These are phyloP conservation scores for Sistotremastrum niveocremeum DNA, from an alignment of 768 basidiomycete genomes.

Conservation along the genomic window DNA sequence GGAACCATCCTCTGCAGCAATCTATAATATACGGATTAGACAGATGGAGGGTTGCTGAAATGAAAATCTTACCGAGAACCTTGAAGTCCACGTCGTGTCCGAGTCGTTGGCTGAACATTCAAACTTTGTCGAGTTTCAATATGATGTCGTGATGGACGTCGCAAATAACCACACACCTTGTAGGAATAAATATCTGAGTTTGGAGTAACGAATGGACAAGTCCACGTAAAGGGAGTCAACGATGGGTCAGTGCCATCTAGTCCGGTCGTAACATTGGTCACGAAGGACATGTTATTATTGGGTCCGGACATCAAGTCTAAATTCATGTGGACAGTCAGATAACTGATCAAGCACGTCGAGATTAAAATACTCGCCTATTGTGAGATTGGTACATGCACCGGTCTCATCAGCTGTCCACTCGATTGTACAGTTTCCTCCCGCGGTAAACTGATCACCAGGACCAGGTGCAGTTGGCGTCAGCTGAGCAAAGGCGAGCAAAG, in stretches of 20 bases:
- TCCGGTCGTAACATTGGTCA: conserved; percentile 15
- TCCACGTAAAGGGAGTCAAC: conserved; percentile 22
- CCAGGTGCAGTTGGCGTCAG: conserved; percentile 24
- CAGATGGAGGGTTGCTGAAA: not conserved
- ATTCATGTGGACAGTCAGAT: not conserved
- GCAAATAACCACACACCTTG: conserved; percentile 13
- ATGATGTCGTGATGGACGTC: not conserved
- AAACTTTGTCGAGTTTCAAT: not conserved
- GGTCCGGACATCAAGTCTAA: conserved; percentile 27
- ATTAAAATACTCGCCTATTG: conserved; percentile 19
- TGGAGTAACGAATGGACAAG: conserved; percentile 24
- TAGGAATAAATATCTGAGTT: conserved; percentile 28
- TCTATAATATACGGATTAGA: conserved; percentile 10
- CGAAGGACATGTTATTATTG: conserved; percentile 21
- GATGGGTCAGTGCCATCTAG: conserved; percentile 21
- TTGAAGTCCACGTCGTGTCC: conserved; percentile 22
- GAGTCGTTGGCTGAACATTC: conserved; percentile 18
- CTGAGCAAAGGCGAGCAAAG: conserved; percentile 7
- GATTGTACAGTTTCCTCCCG: conserved; percentile 22
- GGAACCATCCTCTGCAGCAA: conserved; percentile 19
- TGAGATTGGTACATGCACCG: conserved; percentile 22
- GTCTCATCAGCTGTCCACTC: conserved; percentile 19
- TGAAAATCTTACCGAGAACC: conserved; percentile 21
- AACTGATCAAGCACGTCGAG: not conserved
- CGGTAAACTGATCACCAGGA: conserved; percentile 21